phyloP scores from a whole-genome alignment of 371 early-diverging fungal species.

The Syncephalastrum monosporum region DNA sequence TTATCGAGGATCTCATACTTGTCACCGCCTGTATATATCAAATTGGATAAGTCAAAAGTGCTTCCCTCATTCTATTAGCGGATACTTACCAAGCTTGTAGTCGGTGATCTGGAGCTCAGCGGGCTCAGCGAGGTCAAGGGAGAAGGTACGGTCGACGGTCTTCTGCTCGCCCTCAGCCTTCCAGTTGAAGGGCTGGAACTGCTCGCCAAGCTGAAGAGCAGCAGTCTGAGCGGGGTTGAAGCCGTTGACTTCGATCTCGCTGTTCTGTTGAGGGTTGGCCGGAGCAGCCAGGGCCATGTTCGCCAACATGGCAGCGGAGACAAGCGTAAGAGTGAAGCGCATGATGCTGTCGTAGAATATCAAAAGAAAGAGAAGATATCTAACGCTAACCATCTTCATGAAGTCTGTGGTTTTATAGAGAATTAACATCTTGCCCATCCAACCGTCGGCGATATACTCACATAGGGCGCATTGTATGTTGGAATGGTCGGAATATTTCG shows the following conservation, averaged over 20 bases:
- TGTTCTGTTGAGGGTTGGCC: conserved; percentile 13
- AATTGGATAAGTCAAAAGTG: not conserved
- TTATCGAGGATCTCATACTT: conserved; percentile 31
- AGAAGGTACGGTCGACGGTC: conserved; percentile 26
- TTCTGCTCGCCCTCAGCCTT: conserved; percentile 11
- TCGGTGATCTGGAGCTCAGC: conserved; percentile 34
- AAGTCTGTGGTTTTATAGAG: too few species aligned
- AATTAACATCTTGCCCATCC: too few species aligned
- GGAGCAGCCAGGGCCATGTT: conserved; percentile 24
- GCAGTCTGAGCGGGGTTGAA: conserved; percentile 11
- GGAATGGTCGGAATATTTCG: conserved; percentile 15
- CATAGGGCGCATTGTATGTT: not conserved
- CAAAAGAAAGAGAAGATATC: conserved; percentile 6
- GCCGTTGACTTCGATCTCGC: conserved; percentile 8
- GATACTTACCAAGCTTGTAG: conserved; percentile 25
- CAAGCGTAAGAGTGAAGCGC: conserved; percentile 38
- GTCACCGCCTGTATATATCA: conserved; percentile 27
- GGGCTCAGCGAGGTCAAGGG: conserved; percentile 24
- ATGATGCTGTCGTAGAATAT: conserved; percentile 12
- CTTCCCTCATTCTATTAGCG: too few species aligned
- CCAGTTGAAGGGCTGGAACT: conserved; percentile 31
- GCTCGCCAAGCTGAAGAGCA: conserved; percentile 17
- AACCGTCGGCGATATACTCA: too few species aligned
- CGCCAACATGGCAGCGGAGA: conserved; percentile 36
- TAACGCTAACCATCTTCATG: too few species aligned